Conservation (phyloP, 495 filamentous ascomycete genomes). For the Pyrenula aspistea region DNA sequence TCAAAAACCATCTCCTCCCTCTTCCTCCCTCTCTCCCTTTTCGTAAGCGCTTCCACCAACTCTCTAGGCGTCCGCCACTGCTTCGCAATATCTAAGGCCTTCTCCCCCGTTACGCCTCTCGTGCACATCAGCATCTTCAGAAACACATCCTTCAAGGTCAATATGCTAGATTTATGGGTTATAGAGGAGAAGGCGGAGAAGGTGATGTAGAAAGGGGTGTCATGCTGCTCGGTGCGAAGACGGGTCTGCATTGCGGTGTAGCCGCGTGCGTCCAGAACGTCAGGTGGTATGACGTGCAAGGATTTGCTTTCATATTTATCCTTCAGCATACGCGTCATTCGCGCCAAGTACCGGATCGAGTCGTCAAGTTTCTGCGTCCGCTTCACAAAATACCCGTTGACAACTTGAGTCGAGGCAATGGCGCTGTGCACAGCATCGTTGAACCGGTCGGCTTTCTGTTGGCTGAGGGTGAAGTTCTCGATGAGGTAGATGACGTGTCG, state of each 20-base stretch:
- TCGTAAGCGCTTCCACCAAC: conserved; percentile 56
- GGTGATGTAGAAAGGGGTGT: conserved; percentile 48
- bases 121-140: conserved; percentile 86
- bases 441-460: conserved; percentile 36
- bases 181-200: conserved; percentile 62
- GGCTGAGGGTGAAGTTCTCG: conserved; percentile 53
- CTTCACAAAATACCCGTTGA: conserved; percentile 76
- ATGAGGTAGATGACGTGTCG: conserved; percentile 73
- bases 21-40: conserved; percentile 28
- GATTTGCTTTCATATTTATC: conserved; percentile 46
- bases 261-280: conserved; percentile 26
- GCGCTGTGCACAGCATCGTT: conserved; percentile 58
- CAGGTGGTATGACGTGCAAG: conserved; percentile 8
- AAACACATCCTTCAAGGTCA: conserved; percentile 64
- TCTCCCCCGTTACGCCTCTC: conserved; percentile 65
- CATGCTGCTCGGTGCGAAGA: conserved; percentile 34
- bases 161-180: conserved; percentile 59
- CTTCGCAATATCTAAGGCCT: conserved; percentile 69
- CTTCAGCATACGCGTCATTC: conserved; percentile 61
- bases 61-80: conserved; percentile 60
- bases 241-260: conserved; percentile 54
- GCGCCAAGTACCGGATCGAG: conserved; percentile 64
- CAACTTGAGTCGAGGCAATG: conserved; percentile 69
- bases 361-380: conserved; percentile 67
- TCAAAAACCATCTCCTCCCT: conserved; percentile 37